phyloP scores from a whole-genome alignment of 2,329 filamentous ascomycete genomes.

The Emydomyces testavorans region DNA sequence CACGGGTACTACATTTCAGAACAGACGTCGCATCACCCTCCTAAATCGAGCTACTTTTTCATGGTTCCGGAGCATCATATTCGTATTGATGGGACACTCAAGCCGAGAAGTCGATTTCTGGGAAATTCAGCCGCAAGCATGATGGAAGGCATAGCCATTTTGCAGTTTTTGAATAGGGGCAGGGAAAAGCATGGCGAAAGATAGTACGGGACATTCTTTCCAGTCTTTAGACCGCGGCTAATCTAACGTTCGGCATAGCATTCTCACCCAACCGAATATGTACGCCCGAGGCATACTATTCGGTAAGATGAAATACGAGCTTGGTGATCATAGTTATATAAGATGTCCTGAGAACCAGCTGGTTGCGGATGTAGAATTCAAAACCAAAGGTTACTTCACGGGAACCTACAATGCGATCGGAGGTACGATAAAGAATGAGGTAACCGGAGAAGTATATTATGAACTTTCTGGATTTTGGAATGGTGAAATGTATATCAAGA shows the following conservation, averaged over 20 bases:
- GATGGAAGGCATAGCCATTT: slow-evolving; percentile 91
- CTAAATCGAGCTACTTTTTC: slow-evolving; percentile 98
- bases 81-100: slow-evolving; percentile 87
- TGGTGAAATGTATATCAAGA: slow-evolving; percentile 85
- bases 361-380: slow-evolving; percentile 89
- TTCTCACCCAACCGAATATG: slow-evolving; percentile 96
- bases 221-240: slow-evolving; percentile 1
- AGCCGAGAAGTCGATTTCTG: slow-evolving; percentile 86
- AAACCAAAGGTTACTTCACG: slow-evolving; percentile 93
- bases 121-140: slow-evolving; percentile 95
- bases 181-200: slow-evolving; percentile 58
- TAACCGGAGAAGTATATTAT: slow-evolving; percentile 74
- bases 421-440: slow-evolving; percentile 77
- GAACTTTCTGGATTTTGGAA: slow-evolving; percentile 91
- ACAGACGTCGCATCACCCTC: slow-evolving; percentile 95
- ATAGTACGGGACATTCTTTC: slow-evolving; percentile 54
- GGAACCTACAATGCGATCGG: slow-evolving; percentile 95
- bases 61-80: slow-evolving; percentile 91
- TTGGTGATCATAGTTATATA: slow-evolving; percentile 90
- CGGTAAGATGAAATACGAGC: slow-evolving; percentile 98
- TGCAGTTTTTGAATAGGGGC: slow-evolving; percentile 70
- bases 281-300: slow-evolving; percentile 94
- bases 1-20: slow-evolving; percentile 92
- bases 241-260: slow-evolving; percentile 41
- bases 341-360: slow-evolving; percentile 80